These are phyloP conservation scores for Dipteronia sinensis DNA, from an alignment of 345 rosid genomes.

Conservation along the genomic window DNA sequence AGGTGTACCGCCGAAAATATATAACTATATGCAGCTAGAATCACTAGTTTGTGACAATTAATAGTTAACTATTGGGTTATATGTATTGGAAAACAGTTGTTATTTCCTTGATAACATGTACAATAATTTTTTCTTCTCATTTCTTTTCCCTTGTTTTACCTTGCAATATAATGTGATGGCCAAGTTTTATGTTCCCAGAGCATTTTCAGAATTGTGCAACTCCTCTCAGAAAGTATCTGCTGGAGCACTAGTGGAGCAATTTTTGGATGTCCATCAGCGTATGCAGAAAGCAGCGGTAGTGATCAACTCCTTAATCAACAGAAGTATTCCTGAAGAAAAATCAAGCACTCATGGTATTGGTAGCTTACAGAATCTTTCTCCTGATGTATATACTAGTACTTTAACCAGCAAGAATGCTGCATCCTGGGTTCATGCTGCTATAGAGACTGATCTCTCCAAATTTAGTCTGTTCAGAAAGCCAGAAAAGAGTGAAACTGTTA, in stretches of 20 bases:
- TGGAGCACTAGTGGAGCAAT: slow-evolving; percentile 35
- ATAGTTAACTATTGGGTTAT: not conserved
- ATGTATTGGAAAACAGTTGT: not conserved
- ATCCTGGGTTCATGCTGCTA: slow-evolving; percentile 50
- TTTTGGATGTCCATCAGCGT: slow-evolving; percentile 42
- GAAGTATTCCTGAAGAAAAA: slow-evolving; percentile 23
- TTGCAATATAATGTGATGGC: not conserved
- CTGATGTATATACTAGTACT: slow-evolving; percentile 16
- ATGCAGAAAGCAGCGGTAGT: slow-evolving; percentile 31
- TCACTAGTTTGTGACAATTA: not conserved
- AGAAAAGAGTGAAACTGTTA: slow-evolving; percentile 20
- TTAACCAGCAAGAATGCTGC: slow-evolving; percentile 28
- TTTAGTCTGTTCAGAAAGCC: slow-evolving; percentile 42
- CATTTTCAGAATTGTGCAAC: slow-evolving; percentile 40
- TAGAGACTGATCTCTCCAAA: slow-evolving; percentile 36
- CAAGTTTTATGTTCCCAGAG: slow-evolving; percentile 24
- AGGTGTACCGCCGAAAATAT: not conserved
- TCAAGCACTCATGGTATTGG: slow-evolving; percentile 13
- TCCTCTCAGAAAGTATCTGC: slow-evolving; percentile 33
- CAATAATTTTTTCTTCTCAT: not conserved
- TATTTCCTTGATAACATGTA: not conserved
- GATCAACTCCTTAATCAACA: slow-evolving; percentile 30
- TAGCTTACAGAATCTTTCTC: not conserved
- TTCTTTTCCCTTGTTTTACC: not conserved
- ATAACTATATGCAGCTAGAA: not conserved